A percentile compares a stretch with the other conserved stretches of the same genome.
These are phyloP conservation scores for Rhizopogon parksii DNA, from an alignment of 1,284 basidiomycete genomes.

Conservation along the genomic window DNA sequence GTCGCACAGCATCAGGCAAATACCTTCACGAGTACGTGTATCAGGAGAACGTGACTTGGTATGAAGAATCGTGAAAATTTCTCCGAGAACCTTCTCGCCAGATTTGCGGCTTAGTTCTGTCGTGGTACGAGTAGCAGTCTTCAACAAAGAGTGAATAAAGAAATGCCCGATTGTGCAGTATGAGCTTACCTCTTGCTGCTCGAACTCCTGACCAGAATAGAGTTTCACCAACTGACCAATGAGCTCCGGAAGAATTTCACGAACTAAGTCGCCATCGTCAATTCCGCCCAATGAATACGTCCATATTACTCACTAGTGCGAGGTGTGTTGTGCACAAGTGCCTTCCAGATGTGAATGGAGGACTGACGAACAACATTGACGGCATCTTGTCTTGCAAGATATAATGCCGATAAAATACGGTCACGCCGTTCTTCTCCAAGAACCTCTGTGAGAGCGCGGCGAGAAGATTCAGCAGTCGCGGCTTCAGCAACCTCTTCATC, in stretches of 20 bases:
- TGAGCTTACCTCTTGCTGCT: constrained; percentile 82
- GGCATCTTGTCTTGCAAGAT: constrained; percentile 91
- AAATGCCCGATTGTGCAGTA: neutral
- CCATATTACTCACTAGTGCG: constrained; percentile 52
- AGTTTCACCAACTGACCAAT: constrained; percentile 70
- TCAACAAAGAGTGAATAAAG: constrained; percentile 1
- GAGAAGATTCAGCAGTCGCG: constrained; percentile 67
- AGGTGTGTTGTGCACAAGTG: constrained; percentile 87
- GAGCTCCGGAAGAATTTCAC: constrained; percentile 89
- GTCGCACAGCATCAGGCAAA: constrained; percentile 83
- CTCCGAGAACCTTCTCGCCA: constrained; percentile 86
- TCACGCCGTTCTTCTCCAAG: constrained; percentile 88
- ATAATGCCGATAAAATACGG: constrained; percentile 85
- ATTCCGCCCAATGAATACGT: constrained; percentile 1
- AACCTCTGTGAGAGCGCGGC: constrained; percentile 80
- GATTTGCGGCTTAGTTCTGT: constrained; percentile 93
- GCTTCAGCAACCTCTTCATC: constrained; percentile 66
- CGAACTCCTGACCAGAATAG: constrained; percentile 72
- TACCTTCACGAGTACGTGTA: constrained; percentile 77
- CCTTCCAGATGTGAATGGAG: constrained; percentile 98
- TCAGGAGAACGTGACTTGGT: constrained; percentile 66
- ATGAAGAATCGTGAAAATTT: constrained; percentile 77
- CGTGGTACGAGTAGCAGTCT: constrained; percentile 84
- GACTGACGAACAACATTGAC: constrained; percentile 87
- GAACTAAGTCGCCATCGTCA: constrained; percentile 45